Percentiles rank a stretch among this genome's conserved stretches.
Conservation (phyloP, 2,329 filamentous ascomycete species). For the Cadophora gregata region DNA sequence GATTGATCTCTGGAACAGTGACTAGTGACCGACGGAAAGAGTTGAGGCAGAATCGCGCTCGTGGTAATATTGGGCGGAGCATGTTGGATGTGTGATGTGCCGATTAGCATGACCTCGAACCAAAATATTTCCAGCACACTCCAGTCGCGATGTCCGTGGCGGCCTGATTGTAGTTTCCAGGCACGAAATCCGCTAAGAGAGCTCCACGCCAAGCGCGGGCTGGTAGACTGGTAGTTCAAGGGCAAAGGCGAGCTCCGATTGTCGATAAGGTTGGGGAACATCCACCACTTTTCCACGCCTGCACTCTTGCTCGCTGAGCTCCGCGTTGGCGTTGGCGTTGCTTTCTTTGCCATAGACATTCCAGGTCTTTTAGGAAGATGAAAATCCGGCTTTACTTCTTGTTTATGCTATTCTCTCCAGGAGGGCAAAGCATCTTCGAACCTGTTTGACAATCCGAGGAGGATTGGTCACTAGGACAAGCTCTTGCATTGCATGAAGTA, state of each 20-base stretch:
- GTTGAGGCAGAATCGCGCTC: conserved; percentile 36
- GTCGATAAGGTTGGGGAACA: conserved; percentile 20
- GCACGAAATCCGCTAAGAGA: conserved; percentile 13
- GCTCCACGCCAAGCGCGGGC: background rate
- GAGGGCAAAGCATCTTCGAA: conserved; percentile 25
- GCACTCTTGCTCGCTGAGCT: conserved; percentile 23
- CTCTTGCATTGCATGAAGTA: background rate
- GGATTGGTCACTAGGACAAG: background rate
- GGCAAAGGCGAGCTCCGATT: conserved; percentile 33
- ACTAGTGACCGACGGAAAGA: conserved; percentile 52
- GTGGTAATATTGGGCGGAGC: conserved; percentile 43
- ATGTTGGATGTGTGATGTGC: conserved; percentile 36
- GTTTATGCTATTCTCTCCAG: conserved; percentile 30
- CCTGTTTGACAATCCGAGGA: conserved; percentile 26
- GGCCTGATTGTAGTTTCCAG: background rate
- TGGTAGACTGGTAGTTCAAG: background rate
- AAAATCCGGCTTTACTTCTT: conserved; percentile 18
- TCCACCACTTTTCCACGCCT: conserved; percentile 23
- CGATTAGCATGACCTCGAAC: background rate
- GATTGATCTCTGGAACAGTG: conserved; percentile 52
- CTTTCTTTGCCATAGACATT: conserved; percentile 6
- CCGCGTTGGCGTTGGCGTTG: conserved; percentile 16
- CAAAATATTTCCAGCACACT: conserved; percentile 18
- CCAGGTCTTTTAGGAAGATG: conserved; percentile 32
- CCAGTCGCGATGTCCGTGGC: background rate